Conservation (phyloP, 225 moss, liverwort and hornwort genomes). For the Physcomitrium patens region DNA sequence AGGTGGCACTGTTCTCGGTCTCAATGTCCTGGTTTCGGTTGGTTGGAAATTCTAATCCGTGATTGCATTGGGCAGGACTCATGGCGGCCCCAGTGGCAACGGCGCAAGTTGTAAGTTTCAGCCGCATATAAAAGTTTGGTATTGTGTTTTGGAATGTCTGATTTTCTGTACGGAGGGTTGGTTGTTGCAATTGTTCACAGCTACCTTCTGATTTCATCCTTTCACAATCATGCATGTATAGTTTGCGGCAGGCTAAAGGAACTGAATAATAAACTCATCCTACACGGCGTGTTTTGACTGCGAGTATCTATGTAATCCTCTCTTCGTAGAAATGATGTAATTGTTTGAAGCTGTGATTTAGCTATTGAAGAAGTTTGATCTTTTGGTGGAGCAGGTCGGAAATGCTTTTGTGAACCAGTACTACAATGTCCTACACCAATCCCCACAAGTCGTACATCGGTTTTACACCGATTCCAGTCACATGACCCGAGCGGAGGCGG, state of each 20-base stretch:
- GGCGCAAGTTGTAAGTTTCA: constrained; percentile 61
- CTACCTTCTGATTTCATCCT: no score
- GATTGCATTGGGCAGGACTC: no score
- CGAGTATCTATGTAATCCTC: no score
- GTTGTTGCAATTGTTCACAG: no score
- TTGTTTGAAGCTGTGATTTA: not conserved
- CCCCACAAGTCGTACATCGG: constrained; percentile 76
- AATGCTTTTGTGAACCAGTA: constrained; percentile 89
- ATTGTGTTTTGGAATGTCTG: not conserved
- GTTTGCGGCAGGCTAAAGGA: no score
- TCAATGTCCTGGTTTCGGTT: not conserved
- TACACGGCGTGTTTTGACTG: no score
- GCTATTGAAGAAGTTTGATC: not conserved
- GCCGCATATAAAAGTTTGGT: not conserved
- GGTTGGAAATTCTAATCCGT: not conserved
- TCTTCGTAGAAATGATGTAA: no score
- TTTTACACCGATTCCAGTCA: constrained; percentile 80
- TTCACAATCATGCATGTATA: no score
- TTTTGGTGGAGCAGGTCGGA: constrained; percentile 62
- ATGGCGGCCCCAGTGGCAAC: constrained; percentile 45
- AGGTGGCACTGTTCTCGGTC: not conserved
- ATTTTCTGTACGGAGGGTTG: no score
- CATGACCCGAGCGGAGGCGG: constrained; percentile 79
- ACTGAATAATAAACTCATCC: no score
- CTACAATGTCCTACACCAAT: constrained; percentile 77